These are phyloP conservation scores for Nicotiana obtusifolia DNA, from an alignment of 257 asterid species.

Conservation along the genomic window DNA sequence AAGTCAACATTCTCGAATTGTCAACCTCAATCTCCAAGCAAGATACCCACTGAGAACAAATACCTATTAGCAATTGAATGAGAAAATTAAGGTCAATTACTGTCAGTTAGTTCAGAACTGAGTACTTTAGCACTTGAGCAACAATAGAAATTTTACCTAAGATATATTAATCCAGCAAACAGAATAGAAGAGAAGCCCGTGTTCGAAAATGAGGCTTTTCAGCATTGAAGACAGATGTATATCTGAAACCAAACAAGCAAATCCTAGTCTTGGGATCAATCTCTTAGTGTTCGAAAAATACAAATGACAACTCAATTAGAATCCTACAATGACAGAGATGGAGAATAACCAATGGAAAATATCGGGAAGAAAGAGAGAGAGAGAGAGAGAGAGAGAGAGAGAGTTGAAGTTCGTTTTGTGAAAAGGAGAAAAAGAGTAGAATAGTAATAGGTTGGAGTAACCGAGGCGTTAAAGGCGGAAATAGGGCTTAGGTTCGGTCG, in stretches of 20 bases:
- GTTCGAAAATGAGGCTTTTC: neutral
- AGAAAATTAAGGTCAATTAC: neutral
- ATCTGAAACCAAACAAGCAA: too few relatives aligned
- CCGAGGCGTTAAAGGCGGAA: slow-evolving; percentile 13
- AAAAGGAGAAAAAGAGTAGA: slow-evolving; percentile 28
- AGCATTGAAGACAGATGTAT: neutral
- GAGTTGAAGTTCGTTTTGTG: neutral
- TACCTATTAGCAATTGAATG: neutral
- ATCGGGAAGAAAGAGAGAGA: neutral
- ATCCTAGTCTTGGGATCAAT: neutral
- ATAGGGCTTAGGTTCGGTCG: neutral
- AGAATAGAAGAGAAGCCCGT: neutral
- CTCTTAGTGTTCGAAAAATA: neutral
- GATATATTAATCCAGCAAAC: neutral
- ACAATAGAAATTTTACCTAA: neutral
- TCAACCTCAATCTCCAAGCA: neutral
- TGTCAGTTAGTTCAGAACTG: neutral
- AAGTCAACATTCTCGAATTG: slow-evolving; percentile 57
- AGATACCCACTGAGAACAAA: neutral
- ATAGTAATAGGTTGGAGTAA: slow-evolving; percentile 10
- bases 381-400: neutral
- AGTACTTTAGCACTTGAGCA: neutral
- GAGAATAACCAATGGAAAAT: neutral
- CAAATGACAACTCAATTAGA: neutral
- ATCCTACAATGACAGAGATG: too few relatives aligned